Evolutionary conservation across 1,139 yeast genomes (phyloP), one percentile per base, ranked within the genome.

Genomic region (Pichia sp.): DNA sequence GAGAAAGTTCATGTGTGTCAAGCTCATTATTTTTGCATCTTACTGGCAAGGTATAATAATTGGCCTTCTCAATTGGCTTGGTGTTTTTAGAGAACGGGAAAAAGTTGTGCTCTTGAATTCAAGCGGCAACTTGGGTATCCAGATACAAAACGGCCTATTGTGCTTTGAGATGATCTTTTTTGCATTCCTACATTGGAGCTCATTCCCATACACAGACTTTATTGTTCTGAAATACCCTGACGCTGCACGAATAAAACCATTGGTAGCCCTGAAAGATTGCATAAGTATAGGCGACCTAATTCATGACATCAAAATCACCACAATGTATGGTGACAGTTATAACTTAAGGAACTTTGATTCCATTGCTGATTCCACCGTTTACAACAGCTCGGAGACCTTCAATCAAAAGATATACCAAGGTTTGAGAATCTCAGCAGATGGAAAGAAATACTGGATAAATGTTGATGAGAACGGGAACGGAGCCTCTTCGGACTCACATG

Each of bases 41-140:
- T 93, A 90, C 69, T 93, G 99, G 99, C 99, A 93, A 68, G 93
- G 97, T 0, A 77, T 92, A 30, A 64, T 85, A 0, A 74, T 93
- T 49, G 83, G 89, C 0, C 67, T 87, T 1, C 65, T 89, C 44
- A 82, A 79, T 59, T 77, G 78, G 62, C 69, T 82, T 45, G 84
- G 87, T 1, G 60, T 80, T 0, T 72, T 90, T 23, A 68, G 68
- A 11, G 66, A 68, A 47, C 64, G 67, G 23, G 70, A 71, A 13
- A 66, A 63, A 23, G 7, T 41, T 8, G 6, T 19, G 5, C 4
- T 19, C 5, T 16, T 11, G 13, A 70, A 67, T 31, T 79, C 81
- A 54, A 69, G 76, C 55, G 83, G 81, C 5, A 57, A 62, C 46
- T 49, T 59, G 11, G 65, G 63, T 8, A 49, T 53, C 5, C 61